Percentiles rank a stretch among this genome's conserved stretches.
Conservation (phyloP, 2,329 filamentous ascomycete species). For the Fusarium sp. region DNA sequence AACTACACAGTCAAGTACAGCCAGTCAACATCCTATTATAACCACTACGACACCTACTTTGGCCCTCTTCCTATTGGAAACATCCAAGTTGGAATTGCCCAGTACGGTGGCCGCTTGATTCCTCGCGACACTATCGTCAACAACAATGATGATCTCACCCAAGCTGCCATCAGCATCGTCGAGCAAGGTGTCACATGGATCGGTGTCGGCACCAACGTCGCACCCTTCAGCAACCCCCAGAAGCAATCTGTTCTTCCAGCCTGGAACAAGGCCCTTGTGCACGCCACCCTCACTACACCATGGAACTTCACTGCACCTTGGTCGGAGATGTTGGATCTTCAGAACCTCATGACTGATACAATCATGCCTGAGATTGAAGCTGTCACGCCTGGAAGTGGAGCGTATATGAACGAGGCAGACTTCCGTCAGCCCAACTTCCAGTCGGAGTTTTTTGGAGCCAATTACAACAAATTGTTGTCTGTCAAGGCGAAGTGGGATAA, state of each 20-base stretch:
- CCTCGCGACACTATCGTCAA: constrained; percentile 51
- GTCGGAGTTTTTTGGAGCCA: constrained; percentile 55
- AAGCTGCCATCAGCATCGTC: constrained; percentile 45
- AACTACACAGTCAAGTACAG: constrained; percentile 20
- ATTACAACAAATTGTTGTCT: constrained; percentile 55
- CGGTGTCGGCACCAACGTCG: constrained; percentile 44
- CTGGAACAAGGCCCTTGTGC: constrained; percentile 53
- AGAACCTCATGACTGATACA: constrained; percentile 48
- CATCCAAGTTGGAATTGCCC: constrained; percentile 46
- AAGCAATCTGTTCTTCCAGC: constrained; percentile 55
- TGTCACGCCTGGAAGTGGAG: constrained; percentile 56
- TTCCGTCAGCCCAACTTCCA: constrained; percentile 58
- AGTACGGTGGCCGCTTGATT: constrained; percentile 58
- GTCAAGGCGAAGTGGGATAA: constrained; percentile 65
- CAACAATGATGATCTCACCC: constrained; percentile 46
- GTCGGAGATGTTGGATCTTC: constrained; percentile 47
- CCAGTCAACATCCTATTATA: constrained; percentile 34
- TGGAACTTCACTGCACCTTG: constrained; percentile 45
- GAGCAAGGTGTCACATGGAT: constrained; percentile 45
- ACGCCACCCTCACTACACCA: constrained; percentile 42
- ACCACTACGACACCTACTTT: constrained; percentile 57
- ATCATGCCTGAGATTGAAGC: constrained; percentile 45
- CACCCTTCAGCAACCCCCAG: constrained; percentile 39
- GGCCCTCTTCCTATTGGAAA: constrained; percentile 55
- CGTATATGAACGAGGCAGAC: constrained; percentile 66